Conservation (phyloP, 192 early-diverging fungal genomes). For the Chytriomyces sp. region DNA sequence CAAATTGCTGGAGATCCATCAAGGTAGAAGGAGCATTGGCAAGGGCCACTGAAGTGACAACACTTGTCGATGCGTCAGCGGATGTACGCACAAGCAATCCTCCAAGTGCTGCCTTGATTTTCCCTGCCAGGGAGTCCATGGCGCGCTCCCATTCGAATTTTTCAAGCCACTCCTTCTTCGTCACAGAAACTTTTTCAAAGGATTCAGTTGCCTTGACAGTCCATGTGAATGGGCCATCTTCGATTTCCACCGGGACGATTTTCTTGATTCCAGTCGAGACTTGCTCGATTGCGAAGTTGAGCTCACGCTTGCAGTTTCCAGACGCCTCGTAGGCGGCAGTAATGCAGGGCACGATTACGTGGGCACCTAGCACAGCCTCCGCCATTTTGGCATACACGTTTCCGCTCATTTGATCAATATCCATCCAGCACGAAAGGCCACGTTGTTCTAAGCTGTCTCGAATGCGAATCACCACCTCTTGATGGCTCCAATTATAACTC, state of each 20-base stretch:
- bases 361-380: slow-evolving; percentile 35
- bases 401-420: slow-evolving; percentile 35
- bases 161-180: background rate
- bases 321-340: slow-evolving; percentile 37
- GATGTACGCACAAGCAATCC: background rate
- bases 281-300: slow-evolving; percentile 39
- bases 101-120: background rate
- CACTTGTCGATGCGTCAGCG: background rate
- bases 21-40: slow-evolving; percentile 5
- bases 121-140: background rate
- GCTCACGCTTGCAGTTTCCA: slow-evolving; percentile 41
- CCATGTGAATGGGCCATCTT: slow-evolving; percentile 23
- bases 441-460: slow-evolving; percentile 4
- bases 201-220: background rate
- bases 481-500: slow-evolving; percentile 10
- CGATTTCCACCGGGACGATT: slow-evolving; percentile 28
- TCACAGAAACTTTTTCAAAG: background rate
- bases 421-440: slow-evolving; percentile 28
- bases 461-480: slow-evolving; percentile 7
- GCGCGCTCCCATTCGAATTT: background rate
- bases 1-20: slow-evolving; percentile 34
- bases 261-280: slow-evolving; percentile 22
- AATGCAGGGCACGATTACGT: slow-evolving; percentile 36
- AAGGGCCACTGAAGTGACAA: background rate
- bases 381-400: slow-evolving; percentile 44